These are phyloP conservation scores for Pyronema domesticum DNA, from an alignment of 495 filamentous ascomycete species.

Conservation along the genomic window DNA sequence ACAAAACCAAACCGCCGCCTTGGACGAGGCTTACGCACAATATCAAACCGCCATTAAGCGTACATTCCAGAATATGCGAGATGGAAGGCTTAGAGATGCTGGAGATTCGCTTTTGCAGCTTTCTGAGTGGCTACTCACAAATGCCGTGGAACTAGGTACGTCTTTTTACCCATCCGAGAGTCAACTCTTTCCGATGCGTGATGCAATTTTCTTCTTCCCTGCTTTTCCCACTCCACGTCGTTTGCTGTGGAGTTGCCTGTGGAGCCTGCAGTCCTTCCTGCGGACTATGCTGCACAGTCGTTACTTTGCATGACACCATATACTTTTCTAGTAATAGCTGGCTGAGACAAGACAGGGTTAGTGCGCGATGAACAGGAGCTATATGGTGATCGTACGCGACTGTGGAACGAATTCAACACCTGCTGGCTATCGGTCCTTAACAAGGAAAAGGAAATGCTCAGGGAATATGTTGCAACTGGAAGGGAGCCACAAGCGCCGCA, in stretches of 20 bases:
- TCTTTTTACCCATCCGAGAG: constrained; percentile 16
- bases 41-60: constrained; percentile 58
- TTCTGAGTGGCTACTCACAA: constrained; percentile 69
- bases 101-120: constrained; percentile 55
- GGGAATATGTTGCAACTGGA: constrained; percentile 39
- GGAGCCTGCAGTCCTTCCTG: no score
- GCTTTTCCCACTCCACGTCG: no score
- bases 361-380: constrained; percentile 56
- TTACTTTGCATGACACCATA: no score
- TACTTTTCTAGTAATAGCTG: constrained; percentile 20
- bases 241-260: no score
- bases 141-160: constrained; percentile 73
- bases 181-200: not conserved
- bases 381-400: constrained; percentile 50
- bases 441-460: constrained; percentile 62
- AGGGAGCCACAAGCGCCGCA: constrained; percentile 42
- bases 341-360: constrained; percentile 36
- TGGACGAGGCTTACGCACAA: constrained; percentile 50
- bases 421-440: constrained; percentile 83
- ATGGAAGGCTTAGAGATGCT: constrained; percentile 55
- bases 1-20: constrained; percentile 19
- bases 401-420: constrained; percentile 91
- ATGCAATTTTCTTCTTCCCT: not conserved
- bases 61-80: constrained; percentile 57
- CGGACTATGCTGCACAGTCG: no score